These are phyloP conservation scores for Mortierella sp. DNA, from an alignment of 371 early-diverging fungal species.

Conservation along the genomic window DNA sequence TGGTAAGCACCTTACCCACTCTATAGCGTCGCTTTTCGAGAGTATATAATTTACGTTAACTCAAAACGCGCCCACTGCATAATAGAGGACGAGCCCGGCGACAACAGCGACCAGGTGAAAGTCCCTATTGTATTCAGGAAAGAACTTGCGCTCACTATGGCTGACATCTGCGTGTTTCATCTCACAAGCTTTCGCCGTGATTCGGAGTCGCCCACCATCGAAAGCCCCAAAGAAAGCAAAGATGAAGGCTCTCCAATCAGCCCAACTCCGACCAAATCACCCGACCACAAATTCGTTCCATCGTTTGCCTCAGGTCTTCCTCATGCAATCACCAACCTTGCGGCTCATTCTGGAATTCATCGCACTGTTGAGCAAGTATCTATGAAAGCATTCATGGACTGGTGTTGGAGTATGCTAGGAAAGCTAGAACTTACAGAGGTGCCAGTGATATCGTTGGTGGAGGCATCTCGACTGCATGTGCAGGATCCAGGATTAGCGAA, in stretches of 20 bases:
- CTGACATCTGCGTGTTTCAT: slow-evolving; percentile 30
- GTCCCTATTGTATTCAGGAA: slow-evolving; percentile 20
- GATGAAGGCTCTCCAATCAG: not conserved
- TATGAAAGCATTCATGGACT: slow-evolving; percentile 59
- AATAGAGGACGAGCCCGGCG: not conserved
- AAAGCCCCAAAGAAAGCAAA: slow-evolving; percentile 18
- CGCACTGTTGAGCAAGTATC: slow-evolving; percentile 23
- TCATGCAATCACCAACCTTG: slow-evolving; percentile 48
- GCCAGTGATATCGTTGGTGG: slow-evolving; percentile 54
- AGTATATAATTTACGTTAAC: not conserved
- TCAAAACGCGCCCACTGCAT: not conserved
- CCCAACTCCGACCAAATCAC: slow-evolving; percentile 13
- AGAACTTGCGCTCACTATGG: slow-evolving; percentile 36
- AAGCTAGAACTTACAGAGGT: slow-evolving; percentile 63
- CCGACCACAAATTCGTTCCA: slow-evolving; percentile 43
- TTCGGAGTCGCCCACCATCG: slow-evolving; percentile 48
- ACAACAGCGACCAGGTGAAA: not conserved
- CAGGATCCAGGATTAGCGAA: slow-evolving; percentile 55
- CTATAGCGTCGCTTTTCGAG: not conserved
- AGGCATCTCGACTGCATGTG: slow-evolving; percentile 54
- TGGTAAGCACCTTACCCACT: slow-evolving; percentile 9
- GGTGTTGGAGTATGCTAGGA: slow-evolving; percentile 64
- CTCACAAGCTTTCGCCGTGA: slow-evolving; percentile 17
- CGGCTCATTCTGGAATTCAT: slow-evolving; percentile 50
- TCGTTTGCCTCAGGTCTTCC: slow-evolving; percentile 54